Evolutionary conservation across 2,329 filamentous ascomycete genomes (phyloP).

Genomic region (Nannizzia gypsea): DNA sequence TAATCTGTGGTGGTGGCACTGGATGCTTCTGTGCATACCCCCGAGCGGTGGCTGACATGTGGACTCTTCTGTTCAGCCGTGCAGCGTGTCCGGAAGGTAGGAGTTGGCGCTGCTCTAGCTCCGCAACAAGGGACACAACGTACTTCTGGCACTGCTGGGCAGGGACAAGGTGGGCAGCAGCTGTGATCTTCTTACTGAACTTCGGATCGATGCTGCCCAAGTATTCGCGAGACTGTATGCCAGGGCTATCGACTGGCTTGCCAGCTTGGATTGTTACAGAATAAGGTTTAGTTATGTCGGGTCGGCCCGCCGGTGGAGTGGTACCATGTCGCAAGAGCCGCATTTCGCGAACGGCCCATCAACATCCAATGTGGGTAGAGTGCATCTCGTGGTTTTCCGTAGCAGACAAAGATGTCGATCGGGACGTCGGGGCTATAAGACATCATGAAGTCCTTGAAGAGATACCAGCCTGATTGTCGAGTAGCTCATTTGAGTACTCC

Average conservation of each 20-base stretch:
- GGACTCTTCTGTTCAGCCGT: not conserved
- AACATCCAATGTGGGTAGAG: not conserved
- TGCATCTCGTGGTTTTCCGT: not conserved
- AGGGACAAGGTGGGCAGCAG: not conserved
- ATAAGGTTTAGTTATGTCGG: not conserved
- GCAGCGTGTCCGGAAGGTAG: not conserved
- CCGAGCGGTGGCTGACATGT: not conserved
- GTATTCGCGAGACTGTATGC: not conserved
- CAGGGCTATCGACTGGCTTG: not conserved
- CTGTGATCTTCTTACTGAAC: not conserved
- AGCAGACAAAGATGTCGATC: not conserved
- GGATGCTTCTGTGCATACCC: not conserved
- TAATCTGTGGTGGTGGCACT: not conserved
- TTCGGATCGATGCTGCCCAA: not conserved
- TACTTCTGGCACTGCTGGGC: not conserved
- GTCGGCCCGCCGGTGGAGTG: not conserved
- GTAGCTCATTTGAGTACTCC: no score
- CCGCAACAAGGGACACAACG: not conserved
- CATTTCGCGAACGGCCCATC: not conserved
- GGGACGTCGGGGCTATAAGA: not conserved
- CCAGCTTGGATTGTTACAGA: not conserved
- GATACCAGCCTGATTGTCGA: no score
- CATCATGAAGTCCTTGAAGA: not conserved
- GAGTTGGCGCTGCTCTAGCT: not conserved
- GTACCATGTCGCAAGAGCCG: not conserved